Evolutionary conservation across 2,329 filamentous ascomycete genomes (phyloP).

Genomic region (Nothophaeocryptopus gaeumannii): DNA sequence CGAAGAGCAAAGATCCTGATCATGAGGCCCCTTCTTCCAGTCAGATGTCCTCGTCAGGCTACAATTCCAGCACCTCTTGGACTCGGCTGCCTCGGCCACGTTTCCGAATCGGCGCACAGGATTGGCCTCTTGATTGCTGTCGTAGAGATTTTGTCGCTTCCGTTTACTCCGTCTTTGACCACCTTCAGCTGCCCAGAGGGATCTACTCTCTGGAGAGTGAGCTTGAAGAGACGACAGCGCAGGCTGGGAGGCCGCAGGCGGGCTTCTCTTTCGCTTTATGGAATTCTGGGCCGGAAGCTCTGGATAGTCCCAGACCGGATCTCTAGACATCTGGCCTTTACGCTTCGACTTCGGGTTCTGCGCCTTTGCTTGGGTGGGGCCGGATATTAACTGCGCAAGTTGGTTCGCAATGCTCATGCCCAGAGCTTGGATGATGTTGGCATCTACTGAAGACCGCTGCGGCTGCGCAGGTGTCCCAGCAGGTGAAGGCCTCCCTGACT

Average conservation of each 20-base stretch:
- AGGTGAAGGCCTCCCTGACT: constrained; percentile 1
- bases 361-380: background rate
- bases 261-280: constrained; percentile 14
- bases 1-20: constrained; percentile 29
- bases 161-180: constrained; percentile 5
- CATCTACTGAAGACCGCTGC: constrained; percentile 19
- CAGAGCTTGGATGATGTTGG: constrained; percentile 33
- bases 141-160: constrained; percentile 1
- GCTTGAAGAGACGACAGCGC: constrained; percentile 12
- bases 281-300: constrained; percentile 16
- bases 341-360: constrained; percentile 15
- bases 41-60: constrained; percentile 21
- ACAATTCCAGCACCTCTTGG: constrained; percentile 31
- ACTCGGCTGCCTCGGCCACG: constrained; percentile 1
- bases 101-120: constrained; percentile 9
- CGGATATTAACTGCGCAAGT: constrained; percentile 32
- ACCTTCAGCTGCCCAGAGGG: constrained; percentile 22
- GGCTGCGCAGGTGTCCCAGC: background rate
- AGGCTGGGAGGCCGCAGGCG: constrained; percentile 11
- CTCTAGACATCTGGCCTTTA: constrained; percentile 13
- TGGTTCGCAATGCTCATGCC: constrained; percentile 36
- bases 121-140: background rate
- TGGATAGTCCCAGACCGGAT: constrained; percentile 30
- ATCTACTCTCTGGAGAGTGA: constrained; percentile 15
- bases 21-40: constrained; percentile 31